phyloP scores from a whole-genome alignment of 495 filamentous ascomycete genomes.

The Baudoinia panamericana region DNA sequence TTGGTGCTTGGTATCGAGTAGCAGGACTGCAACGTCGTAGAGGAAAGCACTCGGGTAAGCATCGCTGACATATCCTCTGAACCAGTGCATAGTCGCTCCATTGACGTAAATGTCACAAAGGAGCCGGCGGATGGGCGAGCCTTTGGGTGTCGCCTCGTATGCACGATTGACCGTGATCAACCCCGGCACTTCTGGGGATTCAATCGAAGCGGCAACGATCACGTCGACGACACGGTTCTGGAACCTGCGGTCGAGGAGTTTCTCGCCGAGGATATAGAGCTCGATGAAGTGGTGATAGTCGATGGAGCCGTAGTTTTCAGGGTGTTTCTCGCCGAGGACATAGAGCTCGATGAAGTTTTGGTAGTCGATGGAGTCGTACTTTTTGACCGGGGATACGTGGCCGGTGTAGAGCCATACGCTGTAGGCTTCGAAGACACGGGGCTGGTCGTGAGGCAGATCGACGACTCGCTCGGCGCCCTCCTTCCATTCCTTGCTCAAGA shows the following conservation, averaged over 20 bases:
- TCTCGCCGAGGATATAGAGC: slow-evolving; percentile 13
- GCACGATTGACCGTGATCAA: not conserved
- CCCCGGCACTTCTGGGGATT: not conserved
- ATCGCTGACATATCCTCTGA: no score
- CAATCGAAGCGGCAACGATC: not conserved
- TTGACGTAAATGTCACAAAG: slow-evolving; percentile 4
- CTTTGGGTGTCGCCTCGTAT: not conserved
- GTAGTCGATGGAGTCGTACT: not conserved
- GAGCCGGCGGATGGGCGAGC: not conserved
- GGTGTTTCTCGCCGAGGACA: slow-evolving; percentile 1
- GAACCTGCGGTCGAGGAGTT: slow-evolving; percentile 5
- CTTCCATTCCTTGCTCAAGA: slow-evolving; percentile 9
- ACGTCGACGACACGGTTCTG: slow-evolving; percentile 10
- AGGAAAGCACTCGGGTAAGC: no score
- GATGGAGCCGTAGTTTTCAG: not conserved
- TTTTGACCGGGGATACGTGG: not conserved
- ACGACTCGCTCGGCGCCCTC: slow-evolving; percentile 4
- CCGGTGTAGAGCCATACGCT: slow-evolving; percentile 13
- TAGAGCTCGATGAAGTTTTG: not conserved
- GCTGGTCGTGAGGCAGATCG: slow-evolving; percentile 11
- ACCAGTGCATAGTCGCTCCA: no score
- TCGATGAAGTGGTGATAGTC: not conserved
- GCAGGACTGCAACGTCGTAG: no score
- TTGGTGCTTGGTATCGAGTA: no score
- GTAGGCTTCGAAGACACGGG: slow-evolving; percentile 5